Conservation (phyloP, 1,284 basidiomycete genomes). For the Ustilago trichophora region DNA sequence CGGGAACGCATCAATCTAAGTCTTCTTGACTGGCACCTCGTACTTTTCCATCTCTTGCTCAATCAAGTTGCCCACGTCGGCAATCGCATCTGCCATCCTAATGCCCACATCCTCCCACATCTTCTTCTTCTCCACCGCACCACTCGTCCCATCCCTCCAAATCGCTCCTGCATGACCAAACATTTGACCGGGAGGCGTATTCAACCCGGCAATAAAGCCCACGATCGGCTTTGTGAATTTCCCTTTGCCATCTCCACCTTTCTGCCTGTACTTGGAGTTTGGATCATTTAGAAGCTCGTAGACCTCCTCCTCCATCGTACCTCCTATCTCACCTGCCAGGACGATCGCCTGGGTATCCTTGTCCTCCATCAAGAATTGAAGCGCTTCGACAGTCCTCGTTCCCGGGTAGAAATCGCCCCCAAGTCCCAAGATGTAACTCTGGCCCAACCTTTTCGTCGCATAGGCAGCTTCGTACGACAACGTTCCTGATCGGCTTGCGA, state of each 20-base stretch:
- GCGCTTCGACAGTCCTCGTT: conserved; percentile 59
- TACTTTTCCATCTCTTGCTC: conserved; percentile 24
- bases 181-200: conserved; percentile 49
- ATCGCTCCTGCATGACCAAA: conserved; percentile 57
- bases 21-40: conserved; percentile 2
- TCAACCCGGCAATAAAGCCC: conserved; percentile 52
- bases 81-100: conserved; percentile 44
- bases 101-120: conserved; percentile 42
- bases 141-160: conserved; percentile 45
- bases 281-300: conserved; percentile 34
- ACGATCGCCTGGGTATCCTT: conserved; percentile 34
- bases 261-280: conserved; percentile 16
- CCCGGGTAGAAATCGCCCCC: conserved; percentile 60
- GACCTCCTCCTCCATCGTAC: conserved; percentile 58
- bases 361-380: conserved; percentile 53
- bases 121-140: conserved; percentile 42
- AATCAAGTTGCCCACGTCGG: conserved; percentile 41
- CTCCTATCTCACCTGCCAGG: conserved; percentile 54
- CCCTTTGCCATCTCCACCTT: conserved; percentile 1
- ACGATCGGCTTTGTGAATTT: conserved; percentile 50
- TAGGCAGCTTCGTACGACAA: conserved; percentile 60
- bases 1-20: no score
- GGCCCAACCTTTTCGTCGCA: conserved; percentile 43
- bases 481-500: conserved; percentile 52
- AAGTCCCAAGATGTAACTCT: conserved; percentile 51